Conservation (phyloP, 1,284 basidiomycete genomes). For the Exobasidium cylindrosporum region DNA sequence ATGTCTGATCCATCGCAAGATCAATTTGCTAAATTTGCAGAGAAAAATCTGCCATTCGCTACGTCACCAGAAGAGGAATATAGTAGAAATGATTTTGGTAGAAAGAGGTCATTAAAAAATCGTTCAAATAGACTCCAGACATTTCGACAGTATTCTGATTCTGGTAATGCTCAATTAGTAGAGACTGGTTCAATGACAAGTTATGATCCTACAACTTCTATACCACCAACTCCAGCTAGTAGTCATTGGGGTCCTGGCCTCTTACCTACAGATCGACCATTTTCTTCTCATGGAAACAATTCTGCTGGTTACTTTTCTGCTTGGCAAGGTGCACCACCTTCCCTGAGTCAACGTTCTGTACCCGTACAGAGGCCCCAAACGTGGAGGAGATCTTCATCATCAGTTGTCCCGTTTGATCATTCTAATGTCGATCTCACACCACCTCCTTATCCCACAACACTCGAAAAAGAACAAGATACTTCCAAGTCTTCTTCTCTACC, state of each 20-base stretch:
- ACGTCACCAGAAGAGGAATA: not conserved
- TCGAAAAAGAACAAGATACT: too few species aligned
- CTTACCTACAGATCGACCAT: not conserved
- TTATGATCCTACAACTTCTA: constrained; percentile 1
- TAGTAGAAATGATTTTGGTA: not conserved
- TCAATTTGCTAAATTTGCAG: constrained; percentile 12
- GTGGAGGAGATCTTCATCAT: constrained; percentile 4
- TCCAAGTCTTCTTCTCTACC: constrained; percentile 26
- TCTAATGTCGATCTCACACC: not conserved
- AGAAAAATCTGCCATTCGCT: constrained; percentile 14
- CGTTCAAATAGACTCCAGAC: constrained; percentile 9
- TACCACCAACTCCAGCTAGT: constrained; percentile 1
- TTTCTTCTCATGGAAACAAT: constrained; percentile 2
- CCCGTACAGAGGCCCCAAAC: not conserved
- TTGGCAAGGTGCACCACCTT: not conserved
- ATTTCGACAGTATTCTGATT: constrained; percentile 14
- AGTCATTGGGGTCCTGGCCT: constrained; percentile 4
- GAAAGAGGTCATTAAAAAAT: not conserved
- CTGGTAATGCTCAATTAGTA: constrained; percentile 11
- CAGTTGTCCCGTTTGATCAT: not conserved
- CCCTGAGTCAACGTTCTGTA: constrained; percentile 5
- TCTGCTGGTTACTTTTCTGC: constrained; percentile 1
- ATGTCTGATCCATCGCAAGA: not conserved
- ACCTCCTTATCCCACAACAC: not conserved
- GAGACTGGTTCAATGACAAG: constrained; percentile 8